Percentiles rank a stretch among this genome's conserved stretches.
Evolutionary conservation across 768 basidiomycete genomes (phyloP).

Genomic region (Lactifluus piperatus): DNA sequence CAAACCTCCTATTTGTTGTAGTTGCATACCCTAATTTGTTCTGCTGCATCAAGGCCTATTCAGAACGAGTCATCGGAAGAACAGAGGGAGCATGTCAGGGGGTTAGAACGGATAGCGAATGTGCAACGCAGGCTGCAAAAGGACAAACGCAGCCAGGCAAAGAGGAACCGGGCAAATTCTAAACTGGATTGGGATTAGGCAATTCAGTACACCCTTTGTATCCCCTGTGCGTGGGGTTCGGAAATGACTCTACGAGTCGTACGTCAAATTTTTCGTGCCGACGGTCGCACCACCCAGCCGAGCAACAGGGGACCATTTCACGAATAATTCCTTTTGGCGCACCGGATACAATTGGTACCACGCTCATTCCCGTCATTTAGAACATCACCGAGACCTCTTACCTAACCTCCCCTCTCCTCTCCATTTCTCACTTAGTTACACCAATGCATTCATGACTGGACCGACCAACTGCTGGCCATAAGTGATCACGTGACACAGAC

Average conservation of each 20-base stretch:
- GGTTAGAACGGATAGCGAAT: constrained; percentile 38
- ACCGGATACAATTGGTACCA: neutral
- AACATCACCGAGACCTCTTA: neutral
- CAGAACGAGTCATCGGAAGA: constrained; percentile 46
- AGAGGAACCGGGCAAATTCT: constrained; percentile 27
- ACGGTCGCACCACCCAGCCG: neutral
- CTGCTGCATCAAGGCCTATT: constrained; percentile 38
- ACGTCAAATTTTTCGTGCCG: neutral
- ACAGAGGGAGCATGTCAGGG: constrained; percentile 46
- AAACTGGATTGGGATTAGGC: constrained; percentile 21
- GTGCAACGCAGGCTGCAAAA: constrained; percentile 43
- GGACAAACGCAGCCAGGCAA: constrained; percentile 42
- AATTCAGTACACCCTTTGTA: neutral
- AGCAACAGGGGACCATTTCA: neutral
- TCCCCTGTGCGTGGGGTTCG: neutral
- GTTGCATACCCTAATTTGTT: constrained; percentile 46
- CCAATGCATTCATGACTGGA: neutral
- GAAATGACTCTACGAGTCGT: neutral
- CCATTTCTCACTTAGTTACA: neutral
- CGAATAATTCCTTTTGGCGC: neutral
- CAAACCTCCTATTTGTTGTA: constrained; percentile 22
- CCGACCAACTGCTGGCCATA: too few relatives aligned
- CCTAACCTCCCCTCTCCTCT: neutral
- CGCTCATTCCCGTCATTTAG: neutral
- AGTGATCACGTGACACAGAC: neutral